Conservation (phyloP, 805 yeast species). For the Kluyveromyces wickerhamii region DNA sequence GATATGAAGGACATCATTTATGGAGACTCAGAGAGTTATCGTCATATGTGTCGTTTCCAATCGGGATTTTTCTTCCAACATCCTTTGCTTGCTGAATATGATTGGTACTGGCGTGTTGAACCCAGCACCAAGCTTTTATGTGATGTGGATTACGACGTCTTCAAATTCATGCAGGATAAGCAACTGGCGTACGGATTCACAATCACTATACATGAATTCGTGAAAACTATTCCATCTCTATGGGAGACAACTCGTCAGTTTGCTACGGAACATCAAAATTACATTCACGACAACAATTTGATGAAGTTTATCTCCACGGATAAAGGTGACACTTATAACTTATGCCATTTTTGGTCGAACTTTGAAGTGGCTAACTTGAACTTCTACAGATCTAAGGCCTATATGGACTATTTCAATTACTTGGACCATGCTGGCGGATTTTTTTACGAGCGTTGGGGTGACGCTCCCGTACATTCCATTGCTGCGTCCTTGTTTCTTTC, state of each 20-base stretch:
- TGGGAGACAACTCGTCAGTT: conserved; percentile 68
- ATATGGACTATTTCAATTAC: conserved; percentile 58
- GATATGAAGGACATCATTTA: conserved; percentile 52
- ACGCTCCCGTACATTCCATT: conserved; percentile 86
- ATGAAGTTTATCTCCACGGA: conserved; percentile 66
- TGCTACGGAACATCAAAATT: conserved; percentile 50
- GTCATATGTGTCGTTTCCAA: conserved; percentile 91
- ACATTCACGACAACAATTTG: conserved; percentile 52
- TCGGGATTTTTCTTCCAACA: conserved; percentile 86
- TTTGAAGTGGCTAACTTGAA: conserved; percentile 72
- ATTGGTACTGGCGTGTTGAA: conserved; percentile 93
- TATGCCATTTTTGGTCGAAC: conserved; percentile 89
- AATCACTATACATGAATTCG: conserved; percentile 68
- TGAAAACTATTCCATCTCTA: conserved; percentile 62
- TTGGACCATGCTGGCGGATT: conserved; percentile 84
- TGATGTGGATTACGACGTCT: conserved; percentile 73
- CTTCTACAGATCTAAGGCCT: conserved; percentile 70
- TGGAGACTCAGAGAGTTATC: conserved; percentile 59
- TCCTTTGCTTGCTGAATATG: conserved; percentile 63
- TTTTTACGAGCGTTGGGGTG: conserved; percentile 92
- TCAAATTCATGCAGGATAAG: conserved; percentile 75
- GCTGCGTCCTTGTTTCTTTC: conserved; percentile 76
- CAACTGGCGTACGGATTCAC: conserved; percentile 70
- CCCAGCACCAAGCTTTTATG: conserved; percentile 76
- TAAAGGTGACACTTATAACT: conserved; percentile 61